Conservation (phyloP, 208 protist species). For the Sergeia podlipaevii region DNA sequence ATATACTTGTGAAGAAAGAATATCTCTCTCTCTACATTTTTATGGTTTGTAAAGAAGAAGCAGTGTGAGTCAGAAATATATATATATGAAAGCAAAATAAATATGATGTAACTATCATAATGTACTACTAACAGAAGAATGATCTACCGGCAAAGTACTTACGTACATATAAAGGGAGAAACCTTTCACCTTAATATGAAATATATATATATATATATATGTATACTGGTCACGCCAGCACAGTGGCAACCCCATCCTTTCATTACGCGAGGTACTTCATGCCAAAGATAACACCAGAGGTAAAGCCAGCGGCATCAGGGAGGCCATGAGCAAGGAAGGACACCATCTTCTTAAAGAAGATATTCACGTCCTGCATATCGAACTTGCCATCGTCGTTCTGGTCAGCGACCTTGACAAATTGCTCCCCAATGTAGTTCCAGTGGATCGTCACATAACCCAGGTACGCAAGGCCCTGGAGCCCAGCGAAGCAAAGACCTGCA, state of each 20-base stretch:
- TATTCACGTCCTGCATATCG: conserved; percentile 37
- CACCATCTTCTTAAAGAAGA: conserved; percentile 37
- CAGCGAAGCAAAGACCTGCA: conserved; percentile 40
- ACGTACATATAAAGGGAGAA: not conserved
- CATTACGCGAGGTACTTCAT: conserved; percentile 43
- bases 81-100: too few species aligned
- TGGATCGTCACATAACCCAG: conserved; percentile 60
- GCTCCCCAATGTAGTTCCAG: conserved; percentile 46
- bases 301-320: conserved; percentile 48
- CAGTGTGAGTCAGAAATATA: too few species aligned
- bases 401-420: conserved; percentile 30
- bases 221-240: too few species aligned
- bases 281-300: conserved; percentile 45
- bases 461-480: conserved; percentile 53
- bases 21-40: too few species aligned
- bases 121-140: too few species aligned
- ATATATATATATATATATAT: too few species aligned
- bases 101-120: too few species aligned
- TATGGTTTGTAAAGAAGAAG: too few species aligned
- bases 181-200: too few species aligned
- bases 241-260: too few species aligned
- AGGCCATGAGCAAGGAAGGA: conserved; percentile 32
- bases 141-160: not conserved
- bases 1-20: too few species aligned
- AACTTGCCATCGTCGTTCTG: conserved; percentile 56